Conservation (phyloP, 805 yeast species). For the Trichomonascus vanleenenianus region DNA sequence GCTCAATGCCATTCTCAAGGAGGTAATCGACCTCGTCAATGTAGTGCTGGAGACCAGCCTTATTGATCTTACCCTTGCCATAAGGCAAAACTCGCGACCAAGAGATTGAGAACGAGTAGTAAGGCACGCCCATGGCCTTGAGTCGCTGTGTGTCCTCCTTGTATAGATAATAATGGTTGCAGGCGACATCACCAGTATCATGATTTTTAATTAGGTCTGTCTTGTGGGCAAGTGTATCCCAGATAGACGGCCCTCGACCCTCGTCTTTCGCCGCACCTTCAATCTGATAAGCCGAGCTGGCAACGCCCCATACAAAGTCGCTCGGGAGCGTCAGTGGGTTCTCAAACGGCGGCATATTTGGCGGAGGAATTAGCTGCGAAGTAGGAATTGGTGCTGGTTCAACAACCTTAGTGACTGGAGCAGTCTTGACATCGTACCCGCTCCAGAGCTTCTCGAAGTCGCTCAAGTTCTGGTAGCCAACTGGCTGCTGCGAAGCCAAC, state of each 20-base stretch:
- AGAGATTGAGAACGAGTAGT: conserved; percentile 30
- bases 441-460: conserved; percentile 8
- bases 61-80: conserved; percentile 18
- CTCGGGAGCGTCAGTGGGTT: conserved; percentile 8
- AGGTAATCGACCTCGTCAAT: conserved; percentile 26
- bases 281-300: conserved; percentile 31
- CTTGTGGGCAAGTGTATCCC: conserved; percentile 23
- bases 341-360: conserved; percentile 7
- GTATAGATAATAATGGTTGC: conserved; percentile 29
- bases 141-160: conserved; percentile 30
- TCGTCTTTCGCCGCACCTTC: conserved; percentile 33
- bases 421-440: conserved; percentile 9
- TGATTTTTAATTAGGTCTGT: conserved; percentile 13
- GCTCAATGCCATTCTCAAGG: conserved; percentile 22
- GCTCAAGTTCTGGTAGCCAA: no score
- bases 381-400: conserved; percentile 8
- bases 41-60: conserved; percentile 28
- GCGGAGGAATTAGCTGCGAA: conserved; percentile 14
- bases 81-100: conserved; percentile 33
- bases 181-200: conserved; percentile 23
- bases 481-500: no score
- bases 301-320: conserved; percentile 26
- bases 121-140: conserved; percentile 29
- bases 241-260: conserved; percentile 28
- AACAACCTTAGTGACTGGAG: conserved; percentile 7